Evolutionary conservation across 2,329 filamentous ascomycete species (phyloP), one percentile per base, ranked within the genome.

Genomic region (Microdochium nivale): DNA sequence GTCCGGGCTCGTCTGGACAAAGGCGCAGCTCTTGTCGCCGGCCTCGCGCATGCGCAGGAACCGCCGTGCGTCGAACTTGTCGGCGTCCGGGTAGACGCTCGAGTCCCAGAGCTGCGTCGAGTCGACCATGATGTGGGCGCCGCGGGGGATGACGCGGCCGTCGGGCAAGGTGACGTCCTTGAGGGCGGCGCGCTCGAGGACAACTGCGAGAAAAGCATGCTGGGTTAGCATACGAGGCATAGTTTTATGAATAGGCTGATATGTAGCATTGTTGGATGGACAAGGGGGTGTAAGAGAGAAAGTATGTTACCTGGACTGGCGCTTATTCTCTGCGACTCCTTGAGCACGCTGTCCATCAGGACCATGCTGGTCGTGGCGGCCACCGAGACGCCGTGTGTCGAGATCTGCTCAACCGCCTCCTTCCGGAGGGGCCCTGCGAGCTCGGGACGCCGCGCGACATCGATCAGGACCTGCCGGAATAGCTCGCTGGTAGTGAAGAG

Each of bases 321-420:
- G 13, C 59, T 62, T 16, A 60, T 23, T 1, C 61, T 50, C 46
- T 63, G 61, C 2, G 56, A 50, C 25, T 63, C 60, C 30, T 63
- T 62, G 23, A 63, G 25, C 5, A 61, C 56, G 43, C 61, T 63
- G 35, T 63, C 61, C 54, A 63, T 52, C 3, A 62, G 53, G 37
- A 59, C 57, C 23, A 62, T 46, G 2, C 48, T 56, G 1, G 59
- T 55, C 1, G 53, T 52, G 40, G 60, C 60, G 23, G 49, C 55
- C n/a, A 55, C 49, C 16, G n/a, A 19, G 40, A 23, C 19, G 3
- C 59, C 59, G 1, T 58, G 23, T 9, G 49, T 44, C 8, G 46
- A 23, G 2, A 63, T 49, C 0, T 62, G 59, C 1, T 37, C 16
- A 16, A 57, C 44, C 2, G 59, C 24, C 25, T 64, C 62, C 7